These are phyloP conservation scores for Capsella rubella DNA, from an alignment of 441 rosid species.

Conservation along the genomic window DNA sequence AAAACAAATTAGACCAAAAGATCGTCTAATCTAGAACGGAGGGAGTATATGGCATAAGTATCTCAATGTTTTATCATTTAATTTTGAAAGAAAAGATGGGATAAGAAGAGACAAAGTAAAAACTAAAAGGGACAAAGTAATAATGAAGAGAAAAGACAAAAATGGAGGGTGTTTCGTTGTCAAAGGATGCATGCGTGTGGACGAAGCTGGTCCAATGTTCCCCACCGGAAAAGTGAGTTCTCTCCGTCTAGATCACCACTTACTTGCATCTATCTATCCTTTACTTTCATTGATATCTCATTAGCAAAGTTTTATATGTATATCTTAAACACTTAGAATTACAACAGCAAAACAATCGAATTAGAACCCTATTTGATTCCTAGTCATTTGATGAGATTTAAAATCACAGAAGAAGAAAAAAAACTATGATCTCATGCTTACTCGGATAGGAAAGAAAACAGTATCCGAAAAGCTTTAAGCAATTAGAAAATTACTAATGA, in stretches of 20 bases:
- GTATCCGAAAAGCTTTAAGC: not conserved
- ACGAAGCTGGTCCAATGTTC: slow-evolving; percentile 43
- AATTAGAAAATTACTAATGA: not conserved
- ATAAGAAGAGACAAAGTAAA: slow-evolving; percentile 30
- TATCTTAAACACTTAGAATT: not conserved
- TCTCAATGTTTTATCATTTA: not conserved
- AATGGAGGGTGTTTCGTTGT: slow-evolving; percentile 40
- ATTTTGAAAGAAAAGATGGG: not conserved
- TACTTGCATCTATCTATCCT: slow-evolving; percentile 8
- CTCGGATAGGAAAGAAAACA: not conserved
- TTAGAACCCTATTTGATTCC: too few species aligned
- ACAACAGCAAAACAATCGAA: too few species aligned
- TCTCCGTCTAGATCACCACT: slow-evolving; percentile 27
- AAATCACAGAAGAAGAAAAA: not conserved
- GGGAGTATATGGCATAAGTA: not conserved
- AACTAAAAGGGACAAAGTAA: slow-evolving; percentile 11
- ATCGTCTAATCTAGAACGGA: too few species aligned
- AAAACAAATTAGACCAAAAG: too few species aligned
- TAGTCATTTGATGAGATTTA: too few species aligned
- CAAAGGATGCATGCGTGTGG: slow-evolving; percentile 47
- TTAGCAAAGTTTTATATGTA: not conserved
- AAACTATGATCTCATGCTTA: not conserved
- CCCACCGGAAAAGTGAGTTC: slow-evolving; percentile 36
- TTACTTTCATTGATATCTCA: slow-evolving; percentile 27
- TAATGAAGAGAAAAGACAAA: slow-evolving; percentile 39